Evolutionary conservation across 1,139 yeast species (phyloP).

Genomic region (Debaryomycetaceae sp.): DNA sequence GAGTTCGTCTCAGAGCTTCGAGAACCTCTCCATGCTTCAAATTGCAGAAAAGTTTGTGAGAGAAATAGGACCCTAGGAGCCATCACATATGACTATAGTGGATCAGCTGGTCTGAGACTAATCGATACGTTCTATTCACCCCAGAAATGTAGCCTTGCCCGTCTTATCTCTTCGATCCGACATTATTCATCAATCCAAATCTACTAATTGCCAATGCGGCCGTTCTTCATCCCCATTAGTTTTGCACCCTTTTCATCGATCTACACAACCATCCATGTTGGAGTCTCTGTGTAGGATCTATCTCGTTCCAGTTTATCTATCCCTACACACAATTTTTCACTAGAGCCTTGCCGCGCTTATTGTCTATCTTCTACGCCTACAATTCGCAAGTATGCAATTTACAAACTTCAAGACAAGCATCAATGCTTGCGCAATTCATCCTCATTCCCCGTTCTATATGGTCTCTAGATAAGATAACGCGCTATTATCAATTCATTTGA

Average conservation of each 20-base stretch:
- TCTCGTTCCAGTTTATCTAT: no score
- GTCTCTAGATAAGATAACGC: no score
- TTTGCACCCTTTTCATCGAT: neutral
- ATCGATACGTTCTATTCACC: neutral
- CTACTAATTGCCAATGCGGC: neutral
- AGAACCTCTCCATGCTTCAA: neutral
- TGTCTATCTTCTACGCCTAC: no score
- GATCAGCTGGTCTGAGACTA: neutral
- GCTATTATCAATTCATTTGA: no score
- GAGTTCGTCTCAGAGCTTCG: neutral
- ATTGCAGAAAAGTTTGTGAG: conserved; percentile 2
- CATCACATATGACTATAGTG: neutral
- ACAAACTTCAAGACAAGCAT: no score
- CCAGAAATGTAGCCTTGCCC: neutral
- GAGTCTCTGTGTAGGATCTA: no score
- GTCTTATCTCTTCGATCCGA: neutral
- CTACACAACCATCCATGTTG: neutral
- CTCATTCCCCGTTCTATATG: no score
- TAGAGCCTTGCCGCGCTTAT: no score
- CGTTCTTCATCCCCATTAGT: neutral
- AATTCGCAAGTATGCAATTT: no score
- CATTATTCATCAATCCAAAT: no score
- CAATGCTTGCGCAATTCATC: no score
- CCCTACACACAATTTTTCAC: no score
- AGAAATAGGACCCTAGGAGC: neutral